Evolutionary conservation across 2,329 filamentous ascomycete species (phyloP).

Genomic region (Didymellaceae sp.): DNA sequence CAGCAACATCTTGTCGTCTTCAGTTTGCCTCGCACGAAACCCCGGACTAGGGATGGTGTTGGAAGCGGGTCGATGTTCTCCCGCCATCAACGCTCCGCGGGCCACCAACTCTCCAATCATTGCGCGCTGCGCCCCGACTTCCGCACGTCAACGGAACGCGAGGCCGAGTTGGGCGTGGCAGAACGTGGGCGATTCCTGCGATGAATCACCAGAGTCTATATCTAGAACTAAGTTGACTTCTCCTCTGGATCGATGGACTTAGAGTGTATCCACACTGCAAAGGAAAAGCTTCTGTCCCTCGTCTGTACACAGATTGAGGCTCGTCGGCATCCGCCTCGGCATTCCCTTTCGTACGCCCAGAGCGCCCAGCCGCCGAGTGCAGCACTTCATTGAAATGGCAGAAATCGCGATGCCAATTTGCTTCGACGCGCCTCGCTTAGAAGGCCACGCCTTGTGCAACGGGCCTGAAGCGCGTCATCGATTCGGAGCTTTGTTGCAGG

Average conservation of each 20-base stretch:
- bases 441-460: slow-evolving; percentile 14
- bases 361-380: slow-evolving; percentile 18
- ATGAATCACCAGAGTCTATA: not conserved
- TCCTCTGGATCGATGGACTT: too few relatives aligned
- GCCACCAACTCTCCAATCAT: slow-evolving; percentile 7
- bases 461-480: slow-evolving; percentile 13
- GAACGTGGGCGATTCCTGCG: not conserved
- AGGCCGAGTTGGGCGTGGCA: slow-evolving; percentile 3
- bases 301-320: not conserved
- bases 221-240: not conserved
- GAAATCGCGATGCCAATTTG: slow-evolving; percentile 21
- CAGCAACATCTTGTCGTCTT: slow-evolving; percentile 17
- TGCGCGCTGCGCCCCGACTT: slow-evolving; percentile 10
- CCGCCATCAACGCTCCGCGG: slow-evolving; percentile 9
- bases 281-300: not conserved
- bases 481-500: not conserved
- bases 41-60: slow-evolving; percentile 12
- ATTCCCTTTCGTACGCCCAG: slow-evolving; percentile 2
- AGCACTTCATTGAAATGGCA: slow-evolving; percentile 16
- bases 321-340: not conserved
- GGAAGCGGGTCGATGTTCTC: slow-evolving; percentile 20
- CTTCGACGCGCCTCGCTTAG: slow-evolving; percentile 15
- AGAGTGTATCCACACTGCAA: not conserved
- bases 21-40: slow-evolving; percentile 17
- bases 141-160: slow-evolving; percentile 1